phyloP scores from a whole-genome alignment of 139 green algal genomes.

The Chlorella sorokiniana region DNA sequence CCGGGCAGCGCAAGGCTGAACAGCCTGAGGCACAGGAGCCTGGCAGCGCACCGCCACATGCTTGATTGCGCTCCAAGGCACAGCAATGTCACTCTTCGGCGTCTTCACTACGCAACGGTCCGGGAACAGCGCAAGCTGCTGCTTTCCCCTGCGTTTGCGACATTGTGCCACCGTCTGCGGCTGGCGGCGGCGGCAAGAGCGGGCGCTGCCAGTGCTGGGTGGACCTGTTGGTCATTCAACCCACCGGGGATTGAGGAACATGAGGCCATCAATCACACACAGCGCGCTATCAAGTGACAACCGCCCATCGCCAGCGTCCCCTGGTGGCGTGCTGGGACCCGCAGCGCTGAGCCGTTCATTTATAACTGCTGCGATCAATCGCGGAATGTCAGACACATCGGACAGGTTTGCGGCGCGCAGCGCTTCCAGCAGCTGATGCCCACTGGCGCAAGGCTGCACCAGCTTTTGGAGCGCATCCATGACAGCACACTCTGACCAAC shows the following conservation, averaged over 20 bases:
- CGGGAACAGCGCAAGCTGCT: slow-evolving; percentile 39
- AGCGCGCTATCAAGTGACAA: background rate
- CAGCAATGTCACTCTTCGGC: slow-evolving; percentile 22
- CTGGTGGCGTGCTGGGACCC: background rate
- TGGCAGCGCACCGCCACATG: slow-evolving; percentile 35
- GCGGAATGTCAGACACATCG: background rate
- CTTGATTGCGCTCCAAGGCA: slow-evolving; percentile 31
- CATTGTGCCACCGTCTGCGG: too few species aligned
- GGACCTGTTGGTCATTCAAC: background rate
- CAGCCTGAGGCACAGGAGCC: background rate
- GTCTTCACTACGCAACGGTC: slow-evolving; percentile 39
- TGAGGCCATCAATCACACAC: slow-evolving; percentile 10
- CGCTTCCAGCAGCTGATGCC: background rate
- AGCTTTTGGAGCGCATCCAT: slow-evolving; percentile 6
- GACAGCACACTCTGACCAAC: too few species aligned
- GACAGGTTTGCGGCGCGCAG: background rate
- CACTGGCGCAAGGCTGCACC: background rate
- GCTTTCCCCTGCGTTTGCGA: slow-evolving; percentile 50
- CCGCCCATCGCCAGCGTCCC: background rate
- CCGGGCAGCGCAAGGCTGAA: background rate
- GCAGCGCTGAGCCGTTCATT: background rate
- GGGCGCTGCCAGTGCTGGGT: background rate
- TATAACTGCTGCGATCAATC: slow-evolving; percentile 17
- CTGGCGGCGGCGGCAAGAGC: background rate
- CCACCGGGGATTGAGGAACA: slow-evolving; percentile 30